Evolutionary conservation across 306 rosid species (phyloP), one percentile per base, ranked within the genome.

Genomic region (Canavalia ensiformis): DNA sequence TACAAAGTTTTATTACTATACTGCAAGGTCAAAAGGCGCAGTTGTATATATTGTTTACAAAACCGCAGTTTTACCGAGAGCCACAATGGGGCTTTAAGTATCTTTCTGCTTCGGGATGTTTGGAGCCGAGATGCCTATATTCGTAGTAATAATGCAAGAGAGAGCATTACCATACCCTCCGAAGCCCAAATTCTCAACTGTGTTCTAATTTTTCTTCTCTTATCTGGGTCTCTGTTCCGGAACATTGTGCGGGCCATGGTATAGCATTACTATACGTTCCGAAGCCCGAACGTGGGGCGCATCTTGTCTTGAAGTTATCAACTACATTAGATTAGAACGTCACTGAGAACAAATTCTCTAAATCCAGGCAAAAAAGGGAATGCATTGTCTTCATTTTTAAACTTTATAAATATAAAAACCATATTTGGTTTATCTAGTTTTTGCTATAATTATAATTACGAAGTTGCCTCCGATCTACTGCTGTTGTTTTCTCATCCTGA

Each of bases 1-100:
- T 37, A 42, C 74, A 35, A 58, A 35, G 31, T 81, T 56, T 31
- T 56, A 39, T 57, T 47, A 51, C 55, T 8, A 54, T 68, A 54
- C 47, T 39, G 58, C 29, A 77, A 77, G 54, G 72, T 81, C 73
- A n/a, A 52, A 72, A 68, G 37, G 65, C 51, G 46, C 47, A 77
- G 82, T 47, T 84, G 88, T 81, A 68, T 44, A 83, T 81, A 68
- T 25, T 42, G 18, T 35, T 18, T 65, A 11, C 11, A 72, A 34
- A 68, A 42, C 78, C 41, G 39, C 47, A 69, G 12, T 69, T 74
- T 50, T 52, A 28, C 72, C 18, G 51, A 10, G 31, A 78, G 2
- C 18, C 35, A 69, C 51, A 8, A 13, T 41, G 2, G 25, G 63
- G 69, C 76, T 10, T 18, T 60, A 2, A 4, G 5, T 46, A 1